Conservation (phyloP, 768 basidiomycete genomes). For the Russula griseocarnosa region DNA sequence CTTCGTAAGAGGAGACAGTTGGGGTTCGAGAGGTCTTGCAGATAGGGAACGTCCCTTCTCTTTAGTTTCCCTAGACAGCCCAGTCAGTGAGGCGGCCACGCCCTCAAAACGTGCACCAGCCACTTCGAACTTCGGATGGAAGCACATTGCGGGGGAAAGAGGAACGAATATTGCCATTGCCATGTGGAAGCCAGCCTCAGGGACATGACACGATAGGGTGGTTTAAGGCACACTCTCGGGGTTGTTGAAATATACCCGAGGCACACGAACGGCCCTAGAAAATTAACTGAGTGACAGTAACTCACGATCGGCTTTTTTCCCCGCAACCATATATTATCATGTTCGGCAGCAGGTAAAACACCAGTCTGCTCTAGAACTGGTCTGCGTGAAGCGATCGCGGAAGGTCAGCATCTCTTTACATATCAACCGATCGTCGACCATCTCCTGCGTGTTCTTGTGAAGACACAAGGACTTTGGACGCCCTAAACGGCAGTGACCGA, state of each 20-base stretch:
- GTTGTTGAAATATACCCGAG: neutral
- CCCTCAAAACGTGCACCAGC: neutral
- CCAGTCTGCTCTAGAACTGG: no score
- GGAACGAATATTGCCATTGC: neutral
- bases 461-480: no score
- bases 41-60: neutral
- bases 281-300: no score
- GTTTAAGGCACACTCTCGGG: neutral
- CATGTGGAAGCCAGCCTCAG: neutral
- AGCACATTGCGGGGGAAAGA: no score
- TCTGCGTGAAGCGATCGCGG: no score
- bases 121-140: neutral
- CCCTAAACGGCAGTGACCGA: no score
- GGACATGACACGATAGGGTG: neutral
- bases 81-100: neutral
- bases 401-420: no score
- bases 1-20: neutral
- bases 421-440: no score
- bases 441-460: no score
- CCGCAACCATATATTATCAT: no score
- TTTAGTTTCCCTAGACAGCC: neutral
- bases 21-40: neutral
- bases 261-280: neutral
- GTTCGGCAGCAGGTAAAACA: no score
- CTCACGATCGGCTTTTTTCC: no score